Percentiles rank a stretch among this genome's conserved stretches.
Conservation (phyloP, 257 asterid genomes). For the Solanum pinnatisectum region DNA sequence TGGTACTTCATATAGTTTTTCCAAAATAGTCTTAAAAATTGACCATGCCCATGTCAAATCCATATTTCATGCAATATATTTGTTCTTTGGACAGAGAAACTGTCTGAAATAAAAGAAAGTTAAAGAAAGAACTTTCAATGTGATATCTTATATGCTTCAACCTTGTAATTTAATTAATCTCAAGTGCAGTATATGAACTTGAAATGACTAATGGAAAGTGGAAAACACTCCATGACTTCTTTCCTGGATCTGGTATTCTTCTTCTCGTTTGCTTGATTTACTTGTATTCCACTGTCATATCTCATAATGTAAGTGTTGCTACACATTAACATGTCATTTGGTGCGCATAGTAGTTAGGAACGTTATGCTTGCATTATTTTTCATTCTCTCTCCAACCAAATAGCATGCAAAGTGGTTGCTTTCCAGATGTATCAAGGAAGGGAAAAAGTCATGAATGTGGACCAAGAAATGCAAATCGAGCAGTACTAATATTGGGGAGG, state of each 20-base stretch:
- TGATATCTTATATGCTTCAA: not conserved
- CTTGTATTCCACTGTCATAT: not conserved
- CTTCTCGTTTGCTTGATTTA: not conserved
- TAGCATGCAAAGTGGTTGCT: not conserved
- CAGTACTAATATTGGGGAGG: not conserved
- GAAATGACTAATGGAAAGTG: not conserved
- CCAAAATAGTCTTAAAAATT: not conserved
- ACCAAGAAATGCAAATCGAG: not conserved
- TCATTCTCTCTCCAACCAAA: not conserved
- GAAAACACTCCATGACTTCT: not conserved
- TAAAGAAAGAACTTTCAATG: not conserved
- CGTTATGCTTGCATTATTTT: not conserved
- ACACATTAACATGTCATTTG: not conserved
- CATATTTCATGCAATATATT: not conserved
- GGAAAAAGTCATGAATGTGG: not conserved
- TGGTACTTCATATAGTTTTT: not conserved
- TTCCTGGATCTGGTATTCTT: not conserved
- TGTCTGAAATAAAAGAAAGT: not conserved
- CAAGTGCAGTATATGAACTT: not conserved
- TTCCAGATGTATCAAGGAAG: not conserved
- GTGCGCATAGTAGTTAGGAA: not conserved
- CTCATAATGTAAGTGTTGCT: not conserved
- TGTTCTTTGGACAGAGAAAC: not conserved
- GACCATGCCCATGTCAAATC: not conserved
- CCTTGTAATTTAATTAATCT: not conserved